phyloP scores from a whole-genome alignment of 768 basidiomycete species.

The Royoungia palumana region DNA sequence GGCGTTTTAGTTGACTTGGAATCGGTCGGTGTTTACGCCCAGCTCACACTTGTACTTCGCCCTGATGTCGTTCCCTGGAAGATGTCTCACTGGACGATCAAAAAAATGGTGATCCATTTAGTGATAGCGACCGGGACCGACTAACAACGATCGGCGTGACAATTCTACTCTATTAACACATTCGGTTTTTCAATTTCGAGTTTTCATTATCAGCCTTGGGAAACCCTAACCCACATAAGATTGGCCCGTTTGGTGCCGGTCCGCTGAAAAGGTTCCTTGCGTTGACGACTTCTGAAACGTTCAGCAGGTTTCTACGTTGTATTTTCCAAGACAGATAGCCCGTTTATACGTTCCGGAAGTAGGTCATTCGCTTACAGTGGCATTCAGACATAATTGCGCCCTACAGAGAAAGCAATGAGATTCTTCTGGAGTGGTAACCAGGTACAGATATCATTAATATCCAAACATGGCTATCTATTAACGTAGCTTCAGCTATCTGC shows the following conservation, averaged over 20 bases:
- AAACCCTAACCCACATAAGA: slow-evolving; percentile 92
- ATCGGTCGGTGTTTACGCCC: slow-evolving; percentile 43
- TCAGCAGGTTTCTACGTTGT: slow-evolving; percentile 64
- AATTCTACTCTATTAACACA: too few relatives aligned
- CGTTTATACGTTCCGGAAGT: slow-evolving; percentile 75
- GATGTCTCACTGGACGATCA: slow-evolving; percentile 79
- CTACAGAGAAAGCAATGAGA: slow-evolving; percentile 78
- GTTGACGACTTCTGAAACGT: neutral
- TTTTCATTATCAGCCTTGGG: slow-evolving; percentile 61
- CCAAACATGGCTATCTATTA: neutral
- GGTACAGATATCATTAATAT: slow-evolving; percentile 31
- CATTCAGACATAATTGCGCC: neutral
- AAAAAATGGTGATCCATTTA: slow-evolving; percentile 83
- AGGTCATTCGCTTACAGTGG: slow-evolving; percentile 5
- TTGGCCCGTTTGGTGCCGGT: slow-evolving; percentile 92
- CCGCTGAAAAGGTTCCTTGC: slow-evolving; percentile 14
- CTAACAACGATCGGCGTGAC: slow-evolving; percentile 82
- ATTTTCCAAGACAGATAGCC: slow-evolving; percentile 76
- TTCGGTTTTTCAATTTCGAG: too few relatives aligned
- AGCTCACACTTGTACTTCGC: slow-evolving; percentile 10
- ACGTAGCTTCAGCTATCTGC: slow-evolving; percentile 58
- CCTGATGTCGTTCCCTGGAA: slow-evolving; percentile 20
- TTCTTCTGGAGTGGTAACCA: slow-evolving; percentile 85
- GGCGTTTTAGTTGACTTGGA: slow-evolving; percentile 45
- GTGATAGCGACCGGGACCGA: slow-evolving; percentile 83